phyloP scores from a whole-genome alignment of 73 alveolate genomes.

The Paramecium sexaurelia region DNA sequence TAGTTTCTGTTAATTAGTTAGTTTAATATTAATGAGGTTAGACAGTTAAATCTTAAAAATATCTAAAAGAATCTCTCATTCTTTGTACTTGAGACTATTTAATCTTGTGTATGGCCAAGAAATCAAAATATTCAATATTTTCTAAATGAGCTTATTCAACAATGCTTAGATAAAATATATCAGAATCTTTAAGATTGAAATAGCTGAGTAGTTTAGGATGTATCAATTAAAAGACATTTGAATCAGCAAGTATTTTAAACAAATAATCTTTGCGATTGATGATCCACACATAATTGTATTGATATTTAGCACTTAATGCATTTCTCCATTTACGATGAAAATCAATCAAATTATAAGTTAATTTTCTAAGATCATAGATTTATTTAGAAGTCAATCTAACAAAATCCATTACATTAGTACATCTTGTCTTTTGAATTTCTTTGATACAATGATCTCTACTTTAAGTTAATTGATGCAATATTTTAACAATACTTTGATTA shows the following conservation, averaged over 20 bases:
- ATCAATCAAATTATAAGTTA: neutral
- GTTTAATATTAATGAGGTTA: neutral
- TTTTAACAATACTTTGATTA: neutral
- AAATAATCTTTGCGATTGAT: neutral
- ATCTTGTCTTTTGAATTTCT: neutral
- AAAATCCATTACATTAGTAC: neutral
- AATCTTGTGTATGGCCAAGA: neutral
- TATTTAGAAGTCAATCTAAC: neutral
- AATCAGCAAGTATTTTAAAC: neutral
- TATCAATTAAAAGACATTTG: neutral
- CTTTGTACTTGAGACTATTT: neutral
- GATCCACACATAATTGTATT: neutral
- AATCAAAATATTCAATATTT: neutral
- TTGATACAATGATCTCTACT: neutral
- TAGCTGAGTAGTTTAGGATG: neutral
- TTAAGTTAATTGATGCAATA: neutral
- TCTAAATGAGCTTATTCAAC: neutral
- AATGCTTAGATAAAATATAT: neutral
- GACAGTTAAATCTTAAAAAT: neutral
- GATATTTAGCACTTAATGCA: neutral
- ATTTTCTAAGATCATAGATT: neutral
- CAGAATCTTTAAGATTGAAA: neutral
- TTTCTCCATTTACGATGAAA: constrained; percentile 1
- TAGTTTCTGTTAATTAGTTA: neutral
- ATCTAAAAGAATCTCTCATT: neutral